Evolutionary conservation across 176 grass and related monocot genomes (phyloP), one percentile per base, ranked within the genome.

Genomic region (Aegilops speltoides): DNA sequence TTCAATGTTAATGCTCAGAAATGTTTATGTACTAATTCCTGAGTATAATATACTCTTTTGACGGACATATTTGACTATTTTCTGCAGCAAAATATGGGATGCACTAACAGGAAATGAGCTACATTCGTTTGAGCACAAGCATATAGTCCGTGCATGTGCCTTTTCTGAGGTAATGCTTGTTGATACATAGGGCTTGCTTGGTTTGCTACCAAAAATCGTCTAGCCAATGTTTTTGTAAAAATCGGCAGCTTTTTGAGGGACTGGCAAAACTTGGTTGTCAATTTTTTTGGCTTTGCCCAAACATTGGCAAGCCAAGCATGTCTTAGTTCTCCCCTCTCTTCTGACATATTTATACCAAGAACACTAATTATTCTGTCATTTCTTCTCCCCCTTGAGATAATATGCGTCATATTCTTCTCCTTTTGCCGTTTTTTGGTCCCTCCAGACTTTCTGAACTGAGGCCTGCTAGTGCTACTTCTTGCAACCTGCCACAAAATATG

Each of bases 51-150:
- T 57, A 84, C 16, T 64, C 60, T 63, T 63, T 84, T 37, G 40
- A 54, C 20, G 8, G 46, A 68, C 65, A 83, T 73, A 65, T 20
- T 73, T 65, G 16, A 65, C 13, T 36, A 4, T 24, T 50, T 41
- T 13, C 73, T 98, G 40, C 90, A 98, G 96, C 83, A 98, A 98
- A 94, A 82, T 98, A 87, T 98, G 96, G 96, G 96, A 98, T 90
- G 96, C 96, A 48, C 79, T 98, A 77, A 89, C 91, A 60, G 96
- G 96, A 20, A 90, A 98, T 76, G 93, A 92, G 88, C 79, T 98
- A 38, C 93, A 98, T 82, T 95, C 96, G 5, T 98, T 98, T 48
- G 96, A 98, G 62, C 96, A 98, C 87, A 98, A 98, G 78, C 96
- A 98, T 76, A 98, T 98, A 86, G 96, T 98, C 33, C 91, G 96